Evolutionary conservation across 1,284 basidiomycete genomes (phyloP), one percentile per base, ranked within the genome.

Genomic region (Boletus hoseneyae): DNA sequence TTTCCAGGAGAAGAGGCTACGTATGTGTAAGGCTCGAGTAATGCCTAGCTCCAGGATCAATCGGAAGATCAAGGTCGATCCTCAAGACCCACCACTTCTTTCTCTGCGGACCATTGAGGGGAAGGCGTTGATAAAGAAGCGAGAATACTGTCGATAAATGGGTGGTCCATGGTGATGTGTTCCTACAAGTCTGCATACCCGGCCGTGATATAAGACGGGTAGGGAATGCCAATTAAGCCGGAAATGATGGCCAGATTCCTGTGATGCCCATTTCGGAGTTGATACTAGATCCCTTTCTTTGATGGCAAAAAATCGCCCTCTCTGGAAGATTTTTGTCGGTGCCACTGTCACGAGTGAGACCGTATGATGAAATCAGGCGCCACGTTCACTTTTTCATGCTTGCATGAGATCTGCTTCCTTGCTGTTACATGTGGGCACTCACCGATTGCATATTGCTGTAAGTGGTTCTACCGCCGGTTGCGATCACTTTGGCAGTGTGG

Each of bases 11-110:
- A 84, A 1, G 87, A 80, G 15, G 83, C 87, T 45, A 97, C 81
- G 67, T 97, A 97, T 1, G 80, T 82, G 68, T 86, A 98, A 1
- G 96, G 95, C 68, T 98, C 96, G 6, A 96, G 76, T 11, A 96
- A 68, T 4, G 81, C 80, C 63, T 67, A 37, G 13, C 8, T 11
- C 4, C 8, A 8, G 2, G n/a, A 23, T 55, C 42, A 47, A 36
- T 25, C 6, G 3, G 32, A 37, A 25, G n/a, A 9, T 8, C 32
- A 34, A 36, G 23, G 7, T 3, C 3, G 11, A 37, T 30, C 4
- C 15, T 5, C 13, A 23, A 4, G 12, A 53, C 65, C 16, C 13
- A 64, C 63, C 40, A 47, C 46, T 45, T 64, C 63, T 19, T 64
- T 50, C 23, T 52, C 48, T 15, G 45, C 37, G 11, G 57, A 45